Base-by-base conservation (phyloP, 768 basidiomycete genomes). In the Daedalea quercina region DNA sequence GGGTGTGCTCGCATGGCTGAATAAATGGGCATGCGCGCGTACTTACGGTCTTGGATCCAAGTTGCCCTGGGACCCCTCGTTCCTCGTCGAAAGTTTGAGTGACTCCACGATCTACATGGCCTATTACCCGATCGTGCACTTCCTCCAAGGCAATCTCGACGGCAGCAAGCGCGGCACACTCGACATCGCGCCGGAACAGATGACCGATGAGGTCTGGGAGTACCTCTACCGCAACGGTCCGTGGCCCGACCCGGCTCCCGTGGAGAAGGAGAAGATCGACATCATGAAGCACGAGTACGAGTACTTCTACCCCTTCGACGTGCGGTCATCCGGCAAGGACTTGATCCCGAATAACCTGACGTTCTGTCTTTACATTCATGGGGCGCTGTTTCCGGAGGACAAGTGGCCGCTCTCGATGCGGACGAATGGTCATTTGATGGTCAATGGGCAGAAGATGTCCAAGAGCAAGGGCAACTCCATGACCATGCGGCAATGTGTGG, bases 61-160 rank as follows among this genome's bases (percentile, higher is more conserved):
- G 63, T 73, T 99, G 54, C 96, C 96, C 2, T 99, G 95, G 94
- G 96, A 98, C 65, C 87, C 87, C 17, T 84, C 90, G 49, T 97
- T 94, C 79, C 76, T 98, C 65, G 94, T 99, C 43, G 96, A 99
- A 70, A 93, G 90, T 58, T 70, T 98, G 66, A 94, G 90, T 60
- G 96, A 99, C 70, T 97, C 95, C 7, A 98, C 95, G 9, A 86
- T 98, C 66, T 99, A 99, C 73, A 97, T 96, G 94, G 79, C 86
- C 40, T 99, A 98, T 73, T 98, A 98, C 71, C 96, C 96, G 3
- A 81, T 99, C 42, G 79, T 93, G 4, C 87, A 98, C 68, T 72
- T 94, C 28, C 73, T 99, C 54, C 96, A 99, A 58, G 83, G 94
- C 26, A 82, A 81, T 59, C 78, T 95, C 61, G 84, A 90, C 46